phyloP scores from a whole-genome alignment of 176 grass and related monocot genomes.

The Olyra latifolia region DNA sequence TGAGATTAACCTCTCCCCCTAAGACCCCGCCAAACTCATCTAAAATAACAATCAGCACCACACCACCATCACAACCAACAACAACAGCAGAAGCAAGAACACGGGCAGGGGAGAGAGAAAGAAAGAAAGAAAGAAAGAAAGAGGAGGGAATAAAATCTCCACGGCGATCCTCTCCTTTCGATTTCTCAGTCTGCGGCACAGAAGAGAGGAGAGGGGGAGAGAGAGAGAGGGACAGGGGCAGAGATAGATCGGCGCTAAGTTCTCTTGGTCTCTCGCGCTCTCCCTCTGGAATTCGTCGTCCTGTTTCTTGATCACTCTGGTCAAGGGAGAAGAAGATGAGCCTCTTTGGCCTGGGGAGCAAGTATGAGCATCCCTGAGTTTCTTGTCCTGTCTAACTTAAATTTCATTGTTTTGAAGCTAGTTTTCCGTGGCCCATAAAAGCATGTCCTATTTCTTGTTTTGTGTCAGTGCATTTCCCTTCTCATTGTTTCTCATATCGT shows the following conservation, averaged over 20 bases:
- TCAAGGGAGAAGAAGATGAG: constrained; percentile 50
- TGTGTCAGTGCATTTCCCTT: not conserved
- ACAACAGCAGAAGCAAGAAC: not conserved
- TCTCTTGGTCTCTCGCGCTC: not conserved
- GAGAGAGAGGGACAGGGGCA: not conserved
- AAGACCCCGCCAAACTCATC: constrained; percentile 25
- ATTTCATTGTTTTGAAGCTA: not conserved
- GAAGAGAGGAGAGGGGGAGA: not conserved
- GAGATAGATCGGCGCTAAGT: constrained; percentile 8
- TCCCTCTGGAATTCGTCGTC: not conserved
- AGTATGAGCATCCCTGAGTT: constrained; percentile 38
- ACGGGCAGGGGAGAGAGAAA: not conserved
- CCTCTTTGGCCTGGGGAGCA: constrained; percentile 86
- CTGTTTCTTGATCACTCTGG: constrained; percentile 17
- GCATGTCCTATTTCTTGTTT: not conserved
- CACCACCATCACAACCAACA: not conserved
- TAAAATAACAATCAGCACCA: constrained; percentile 20
- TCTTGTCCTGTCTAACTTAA: not conserved
- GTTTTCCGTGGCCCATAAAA: not conserved
- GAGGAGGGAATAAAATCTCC: constrained; percentile 19
- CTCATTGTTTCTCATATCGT: not conserved
- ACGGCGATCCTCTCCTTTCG: not conserved
- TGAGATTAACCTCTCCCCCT: constrained; percentile 36
- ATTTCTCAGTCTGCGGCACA: not conserved
- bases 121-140: not conserved